A percentile compares a stretch with the other conserved stretches of the same genome.
Evolutionary conservation across 75 land plant species (phyloP).

Genomic region (Cryptomeria japonica): DNA sequence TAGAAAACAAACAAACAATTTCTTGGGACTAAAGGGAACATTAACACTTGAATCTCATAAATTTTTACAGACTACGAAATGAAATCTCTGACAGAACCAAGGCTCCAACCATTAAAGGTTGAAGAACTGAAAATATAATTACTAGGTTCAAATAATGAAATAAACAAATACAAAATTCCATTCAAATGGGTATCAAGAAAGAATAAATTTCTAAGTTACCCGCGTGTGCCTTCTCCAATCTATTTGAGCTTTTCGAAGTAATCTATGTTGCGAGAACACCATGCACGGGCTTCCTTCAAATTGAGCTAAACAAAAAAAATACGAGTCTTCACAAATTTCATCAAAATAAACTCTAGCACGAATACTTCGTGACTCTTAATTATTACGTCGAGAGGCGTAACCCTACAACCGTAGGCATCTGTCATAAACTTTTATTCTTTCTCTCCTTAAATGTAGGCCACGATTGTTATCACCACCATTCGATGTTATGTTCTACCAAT

Average conservation of each 20-base stretch:
- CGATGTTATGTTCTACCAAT: no score
- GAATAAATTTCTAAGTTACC: conserved; percentile 28
- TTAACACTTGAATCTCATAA: not conserved
- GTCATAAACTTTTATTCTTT: no score
- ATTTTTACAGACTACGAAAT: not conserved
- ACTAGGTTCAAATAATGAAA: not conserved
- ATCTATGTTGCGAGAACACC: conserved; percentile 91
- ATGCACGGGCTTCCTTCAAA: conserved; percentile 65
- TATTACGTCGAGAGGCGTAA: no score
- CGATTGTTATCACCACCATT: no score
- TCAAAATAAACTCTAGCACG: no score
- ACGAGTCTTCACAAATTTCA: no score
- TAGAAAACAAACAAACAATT: not conserved
- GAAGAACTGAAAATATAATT: not conserved
- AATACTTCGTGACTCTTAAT: no score
- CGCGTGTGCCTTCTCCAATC: conserved; percentile 96
- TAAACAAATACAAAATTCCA: not conserved
- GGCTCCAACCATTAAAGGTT: not conserved
- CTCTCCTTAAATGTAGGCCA: no score
- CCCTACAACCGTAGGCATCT: no score
- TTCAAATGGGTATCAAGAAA: not conserved
- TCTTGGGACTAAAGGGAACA: not conserved
- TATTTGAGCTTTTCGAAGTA: conserved; percentile 92
- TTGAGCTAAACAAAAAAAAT: no score
- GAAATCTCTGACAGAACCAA: not conserved